Conservation (phyloP, 163 green algal genomes). For the Trebouxia gelatinosa region DNA sequence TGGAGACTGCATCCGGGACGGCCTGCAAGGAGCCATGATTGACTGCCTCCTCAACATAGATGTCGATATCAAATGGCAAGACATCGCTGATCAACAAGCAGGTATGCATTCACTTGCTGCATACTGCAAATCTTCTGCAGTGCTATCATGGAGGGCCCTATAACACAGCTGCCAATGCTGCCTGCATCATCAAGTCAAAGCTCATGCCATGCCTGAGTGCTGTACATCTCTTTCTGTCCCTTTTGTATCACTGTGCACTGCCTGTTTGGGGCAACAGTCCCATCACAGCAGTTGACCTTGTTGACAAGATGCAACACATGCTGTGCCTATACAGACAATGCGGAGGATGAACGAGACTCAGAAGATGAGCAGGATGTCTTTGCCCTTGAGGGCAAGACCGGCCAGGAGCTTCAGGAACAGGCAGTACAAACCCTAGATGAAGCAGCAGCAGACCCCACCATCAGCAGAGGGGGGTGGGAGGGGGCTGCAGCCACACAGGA, state of each 20-base stretch:
- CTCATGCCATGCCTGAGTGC: too few species aligned
- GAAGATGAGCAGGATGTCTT: conserved; percentile 77
- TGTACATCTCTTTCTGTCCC: too few species aligned
- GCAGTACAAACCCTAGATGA: conserved; percentile 28
- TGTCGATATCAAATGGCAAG: conserved; percentile 86
- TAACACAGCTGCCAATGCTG: too few species aligned
- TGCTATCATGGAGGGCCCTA: not conserved
- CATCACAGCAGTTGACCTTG: not conserved
- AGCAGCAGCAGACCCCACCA: conserved; percentile 20
- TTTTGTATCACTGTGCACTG: too few species aligned
- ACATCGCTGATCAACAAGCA: conserved; percentile 69
- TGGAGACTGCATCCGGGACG: conserved; percentile 55
- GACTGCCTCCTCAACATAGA: conserved; percentile 79
- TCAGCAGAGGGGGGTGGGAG: conserved; percentile 67
- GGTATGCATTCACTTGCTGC: not conserved
- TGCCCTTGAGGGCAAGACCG: conserved; percentile 71
- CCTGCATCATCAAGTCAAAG: too few species aligned
- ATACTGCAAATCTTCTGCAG: not conserved
- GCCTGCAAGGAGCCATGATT: conserved; percentile 63
- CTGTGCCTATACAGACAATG: conserved; percentile 13
- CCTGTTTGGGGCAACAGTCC: too few species aligned
- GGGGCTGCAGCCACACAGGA: conserved; percentile 40
- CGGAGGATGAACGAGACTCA: conserved; percentile 60
- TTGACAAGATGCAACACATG: conserved; percentile 13
- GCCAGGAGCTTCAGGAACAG: not conserved